These are phyloP conservation scores for Cryptococcus sp. DNA, from an alignment of 1,284 basidiomycete species.

Conservation along the genomic window DNA sequence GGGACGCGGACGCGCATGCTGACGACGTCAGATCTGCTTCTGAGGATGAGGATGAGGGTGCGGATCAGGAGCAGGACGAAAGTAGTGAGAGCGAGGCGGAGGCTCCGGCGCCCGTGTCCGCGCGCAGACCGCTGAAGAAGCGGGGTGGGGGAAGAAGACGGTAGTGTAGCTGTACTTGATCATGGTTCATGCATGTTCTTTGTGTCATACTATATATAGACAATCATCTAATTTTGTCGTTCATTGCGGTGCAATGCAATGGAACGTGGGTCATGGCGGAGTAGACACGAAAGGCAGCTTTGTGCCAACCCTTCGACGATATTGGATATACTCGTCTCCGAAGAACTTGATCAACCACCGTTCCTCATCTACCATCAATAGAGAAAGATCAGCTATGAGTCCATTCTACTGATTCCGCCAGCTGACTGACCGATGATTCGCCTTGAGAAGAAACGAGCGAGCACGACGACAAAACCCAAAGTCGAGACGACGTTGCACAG, in stretches of 20 bases:
- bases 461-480: conserved; percentile 56
- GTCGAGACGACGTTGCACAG: conserved; percentile 78
- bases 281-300: conserved; percentile 61
- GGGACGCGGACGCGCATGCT: conserved; percentile 53
- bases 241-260: neutral
- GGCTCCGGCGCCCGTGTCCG: conserved; percentile 13
- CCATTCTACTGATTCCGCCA: neutral
- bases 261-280: conserved; percentile 1
- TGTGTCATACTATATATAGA: too few relatives aligned
- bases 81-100: conserved; percentile 43
- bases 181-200: too few relatives aligned
- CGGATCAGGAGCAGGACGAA: conserved; percentile 24
- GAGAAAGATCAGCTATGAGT: conserved; percentile 3
- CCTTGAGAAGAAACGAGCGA: conserved; percentile 83
- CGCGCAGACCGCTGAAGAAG: conserved; percentile 15
- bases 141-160: conserved; percentile 8
- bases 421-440: conserved; percentile 71
- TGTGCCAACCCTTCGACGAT: conserved; percentile 68
- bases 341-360: conserved; percentile 73
- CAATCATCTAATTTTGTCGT: too few relatives aligned
- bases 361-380: conserved; percentile 68
- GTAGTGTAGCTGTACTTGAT: too few relatives aligned
- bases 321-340: conserved; percentile 72
- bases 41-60: conserved; percentile 39
- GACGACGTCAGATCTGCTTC: conserved; percentile 56